Percentiles rank a stretch among this genome's conserved stretches.
These are phyloP conservation scores for Juncus inflexus DNA, from an alignment of 176 grass and related monocot genomes.

Conservation along the genomic window DNA sequence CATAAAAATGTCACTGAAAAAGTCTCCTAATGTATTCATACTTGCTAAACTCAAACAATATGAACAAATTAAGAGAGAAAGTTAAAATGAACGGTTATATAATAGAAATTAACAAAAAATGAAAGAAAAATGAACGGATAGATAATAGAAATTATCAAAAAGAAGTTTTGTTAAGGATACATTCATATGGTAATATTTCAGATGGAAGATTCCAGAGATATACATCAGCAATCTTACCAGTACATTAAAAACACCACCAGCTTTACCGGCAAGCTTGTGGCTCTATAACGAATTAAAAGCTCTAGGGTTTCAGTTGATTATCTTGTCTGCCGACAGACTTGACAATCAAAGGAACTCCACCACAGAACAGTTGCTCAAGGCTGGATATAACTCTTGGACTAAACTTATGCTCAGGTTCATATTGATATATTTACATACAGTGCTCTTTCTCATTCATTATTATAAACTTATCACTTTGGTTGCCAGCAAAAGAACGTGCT, in stretches of 20 bases:
- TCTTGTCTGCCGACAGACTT: conserved; percentile 7
- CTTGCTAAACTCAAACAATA: too few relatives aligned
- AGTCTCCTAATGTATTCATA: too few relatives aligned
- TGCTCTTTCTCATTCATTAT: not conserved
- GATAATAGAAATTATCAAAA: too few relatives aligned
- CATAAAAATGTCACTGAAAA: too few relatives aligned
- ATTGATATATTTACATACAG: not conserved
- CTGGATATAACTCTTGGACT: conserved; percentile 16
- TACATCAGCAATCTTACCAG: not conserved
- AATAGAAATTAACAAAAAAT: too few relatives aligned
- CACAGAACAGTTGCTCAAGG: not conserved
- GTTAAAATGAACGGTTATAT: too few relatives aligned
- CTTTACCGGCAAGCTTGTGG: conserved; percentile 7
- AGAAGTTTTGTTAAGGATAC: too few relatives aligned
- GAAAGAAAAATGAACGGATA: too few relatives aligned
- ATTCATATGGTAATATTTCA: not conserved
- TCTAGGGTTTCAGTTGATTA: conserved; percentile 9
- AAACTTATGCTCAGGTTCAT: conserved; percentile 11
- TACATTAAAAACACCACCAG: not conserved
- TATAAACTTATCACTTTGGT: not conserved
- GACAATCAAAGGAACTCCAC: not conserved
- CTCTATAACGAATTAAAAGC: conserved; percentile 11
- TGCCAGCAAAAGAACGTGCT: too few relatives aligned
- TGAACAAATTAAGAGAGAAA: too few relatives aligned
- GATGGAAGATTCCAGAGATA: conserved; percentile 4